Conservation (phyloP, 176 grass and related monocot genomes). For the Carex pumila region DNA sequence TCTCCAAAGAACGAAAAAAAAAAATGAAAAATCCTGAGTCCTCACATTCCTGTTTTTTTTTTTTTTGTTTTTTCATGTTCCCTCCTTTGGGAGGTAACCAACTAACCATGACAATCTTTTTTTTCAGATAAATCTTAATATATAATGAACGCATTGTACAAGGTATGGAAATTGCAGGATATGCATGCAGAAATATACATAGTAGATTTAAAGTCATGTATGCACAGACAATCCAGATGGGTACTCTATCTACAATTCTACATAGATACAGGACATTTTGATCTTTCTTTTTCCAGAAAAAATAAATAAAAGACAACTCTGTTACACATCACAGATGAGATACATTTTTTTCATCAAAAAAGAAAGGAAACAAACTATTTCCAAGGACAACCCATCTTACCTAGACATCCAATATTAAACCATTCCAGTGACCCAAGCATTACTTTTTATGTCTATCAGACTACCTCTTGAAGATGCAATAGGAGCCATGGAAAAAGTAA, state of each 20-base stretch:
- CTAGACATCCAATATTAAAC: background rate
- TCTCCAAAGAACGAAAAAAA: constrained; percentile 32
- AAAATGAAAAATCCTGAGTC: background rate
- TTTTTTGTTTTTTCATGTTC: background rate
- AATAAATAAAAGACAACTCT: background rate
- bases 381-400: background rate
- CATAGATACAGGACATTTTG: background rate
- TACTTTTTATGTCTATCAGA: background rate
- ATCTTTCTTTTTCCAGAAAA: background rate
- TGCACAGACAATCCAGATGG: background rate
- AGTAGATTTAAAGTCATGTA: background rate
- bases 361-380: background rate
- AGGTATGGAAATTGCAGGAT: background rate
- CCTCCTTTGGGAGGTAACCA: background rate
- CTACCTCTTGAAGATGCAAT: background rate
- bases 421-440: background rate
- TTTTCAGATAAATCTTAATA: background rate
- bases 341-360: background rate
- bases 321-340: background rate
- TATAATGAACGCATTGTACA: background rate
- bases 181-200: background rate
- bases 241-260: background rate
- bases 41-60: background rate
- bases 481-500: background rate
- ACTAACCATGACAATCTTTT: background rate